These are phyloP conservation scores for Lentinula detonsa DNA, from an alignment of 768 basidiomycete genomes.

Conservation along the genomic window DNA sequence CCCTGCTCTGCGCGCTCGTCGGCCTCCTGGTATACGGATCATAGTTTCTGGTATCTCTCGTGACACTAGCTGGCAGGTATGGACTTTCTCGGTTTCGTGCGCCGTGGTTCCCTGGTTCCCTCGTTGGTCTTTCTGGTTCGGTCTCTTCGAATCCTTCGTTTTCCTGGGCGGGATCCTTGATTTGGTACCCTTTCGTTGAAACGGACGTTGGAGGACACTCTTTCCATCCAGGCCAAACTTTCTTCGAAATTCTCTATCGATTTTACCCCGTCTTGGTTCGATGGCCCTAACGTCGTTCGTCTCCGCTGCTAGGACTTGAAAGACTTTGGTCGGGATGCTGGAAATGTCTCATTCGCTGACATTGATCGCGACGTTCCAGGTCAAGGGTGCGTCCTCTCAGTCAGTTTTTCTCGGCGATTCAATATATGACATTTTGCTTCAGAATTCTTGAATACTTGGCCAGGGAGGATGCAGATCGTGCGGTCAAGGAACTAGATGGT, in stretches of 20 bases:
- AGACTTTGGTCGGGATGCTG: constrained; percentile 93
- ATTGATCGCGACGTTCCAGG: constrained; percentile 83
- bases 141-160: constrained; percentile 18
- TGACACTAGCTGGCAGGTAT: constrained; percentile 99
- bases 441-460: constrained; percentile 90
- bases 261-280: constrained; percentile 19
- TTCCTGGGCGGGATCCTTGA: constrained; percentile 1
- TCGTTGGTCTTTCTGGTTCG: constrained; percentile 10
- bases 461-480: constrained; percentile 87
- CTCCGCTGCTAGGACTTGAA: constrained; percentile 78
- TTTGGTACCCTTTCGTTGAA: not conserved
- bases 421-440: constrained; percentile 4
- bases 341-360: constrained; percentile 91
- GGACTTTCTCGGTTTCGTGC: constrained; percentile 28
- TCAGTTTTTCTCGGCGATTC: not conserved
- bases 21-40: constrained; percentile 79
- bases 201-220: constrained; percentile 1
- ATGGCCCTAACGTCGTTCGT: constrained; percentile 36
- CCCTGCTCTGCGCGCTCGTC: constrained; percentile 54
- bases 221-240: constrained; percentile 1
- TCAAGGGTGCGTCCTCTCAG: constrained; percentile 65
- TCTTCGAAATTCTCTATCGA: constrained; percentile 6
- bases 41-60: constrained; percentile 86
- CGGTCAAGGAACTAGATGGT: constrained; percentile 81
- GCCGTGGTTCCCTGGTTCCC: constrained; percentile 9